Evolutionary conservation across 345 rosid species (phyloP).

Genomic region (Nasturtium officinale): DNA sequence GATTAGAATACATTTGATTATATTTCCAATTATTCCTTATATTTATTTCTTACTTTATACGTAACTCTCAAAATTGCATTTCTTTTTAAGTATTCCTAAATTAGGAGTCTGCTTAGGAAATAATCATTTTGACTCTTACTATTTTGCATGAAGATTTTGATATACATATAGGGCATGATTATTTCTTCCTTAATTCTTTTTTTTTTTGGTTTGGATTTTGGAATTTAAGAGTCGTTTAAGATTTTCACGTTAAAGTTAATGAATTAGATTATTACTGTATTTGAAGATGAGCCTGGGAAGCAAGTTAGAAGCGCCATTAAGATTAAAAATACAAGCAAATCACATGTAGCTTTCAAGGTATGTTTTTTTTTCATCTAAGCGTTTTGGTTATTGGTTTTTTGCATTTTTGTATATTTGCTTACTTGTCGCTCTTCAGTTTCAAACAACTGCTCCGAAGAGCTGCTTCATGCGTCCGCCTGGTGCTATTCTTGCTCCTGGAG

Average conservation of each 20-base stretch:
- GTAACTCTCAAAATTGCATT: background rate
- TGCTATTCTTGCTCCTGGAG: constrained; percentile 91
- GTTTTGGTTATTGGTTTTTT: background rate
- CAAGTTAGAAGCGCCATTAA: constrained; percentile 93
- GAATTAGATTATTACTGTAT: constrained; percentile 17
- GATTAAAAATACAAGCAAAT: constrained; percentile 93
- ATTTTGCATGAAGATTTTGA: constrained; percentile 11
- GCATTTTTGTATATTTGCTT: background rate
- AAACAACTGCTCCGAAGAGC: constrained; percentile 98
- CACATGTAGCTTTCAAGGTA: constrained; percentile 94
- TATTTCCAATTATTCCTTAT: background rate
- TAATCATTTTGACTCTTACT: background rate
- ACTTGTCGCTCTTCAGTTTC: constrained; percentile 58
- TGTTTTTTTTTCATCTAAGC: background rate
- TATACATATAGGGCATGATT: background rate
- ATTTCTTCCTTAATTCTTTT: background rate
- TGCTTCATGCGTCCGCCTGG: constrained; percentile 99
- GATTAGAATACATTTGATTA: background rate
- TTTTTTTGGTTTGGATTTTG: constrained; percentile 1
- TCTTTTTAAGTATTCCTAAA: background rate
- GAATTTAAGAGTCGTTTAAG: background rate
- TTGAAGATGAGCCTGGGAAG: constrained; percentile 96
- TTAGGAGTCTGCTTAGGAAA: constrained; percentile 1
- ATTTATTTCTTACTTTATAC: background rate
- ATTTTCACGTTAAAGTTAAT: too few relatives aligned